Percentiles rank a stretch among this genome's conserved stretches.
Evolutionary conservation across 352 stramenopile genomes (phyloP).

Genomic region (Elongisporangium senticosum): DNA sequence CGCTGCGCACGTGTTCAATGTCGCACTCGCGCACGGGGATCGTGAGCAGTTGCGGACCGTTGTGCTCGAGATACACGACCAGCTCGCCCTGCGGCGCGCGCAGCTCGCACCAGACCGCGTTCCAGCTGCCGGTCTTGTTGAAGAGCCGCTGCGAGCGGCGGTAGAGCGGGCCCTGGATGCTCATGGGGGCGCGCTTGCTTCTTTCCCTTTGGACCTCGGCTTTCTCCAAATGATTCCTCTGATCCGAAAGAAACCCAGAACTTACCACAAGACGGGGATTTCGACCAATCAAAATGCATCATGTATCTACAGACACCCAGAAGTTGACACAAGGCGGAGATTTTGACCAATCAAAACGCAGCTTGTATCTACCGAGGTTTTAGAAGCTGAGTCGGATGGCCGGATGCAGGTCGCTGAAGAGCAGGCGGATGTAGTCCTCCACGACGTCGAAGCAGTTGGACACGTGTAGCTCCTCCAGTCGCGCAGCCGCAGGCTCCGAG

Average conservation of each 20-base stretch:
- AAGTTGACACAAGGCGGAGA: not conserved
- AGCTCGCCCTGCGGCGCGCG: slow-evolving; percentile 55
- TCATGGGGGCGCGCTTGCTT: slow-evolving; percentile 24
- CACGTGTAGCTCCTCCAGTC: slow-evolving; percentile 43
- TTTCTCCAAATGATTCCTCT: not conserved
- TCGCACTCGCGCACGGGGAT: slow-evolving; percentile 63
- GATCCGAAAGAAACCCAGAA: not conserved
- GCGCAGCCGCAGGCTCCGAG: slow-evolving; percentile 40
- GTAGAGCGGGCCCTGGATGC: slow-evolving; percentile 65
- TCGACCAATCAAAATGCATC: not conserved
- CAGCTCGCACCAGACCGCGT: slow-evolving; percentile 74
- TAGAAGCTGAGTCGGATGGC: slow-evolving; percentile 31
- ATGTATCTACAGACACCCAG: not conserved
- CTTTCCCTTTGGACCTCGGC: not conserved
- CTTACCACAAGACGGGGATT: not conserved
- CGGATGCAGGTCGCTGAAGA: slow-evolving; percentile 57
- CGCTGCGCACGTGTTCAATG: slow-evolving; percentile 76
- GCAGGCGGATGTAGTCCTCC: slow-evolving; percentile 58
- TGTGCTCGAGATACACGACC: slow-evolving; percentile 55
- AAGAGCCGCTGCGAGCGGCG: slow-evolving; percentile 65
- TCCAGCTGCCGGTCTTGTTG: slow-evolving; percentile 74
- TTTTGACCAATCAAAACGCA: not conserved
- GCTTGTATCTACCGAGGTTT: not conserved
- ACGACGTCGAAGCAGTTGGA: slow-evolving; percentile 75
- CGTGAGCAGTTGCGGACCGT: slow-evolving; percentile 43